These are phyloP conservation scores for Colletotrichum sp. DNA, from an alignment of 2,329 filamentous ascomycete species.

Conservation along the genomic window DNA sequence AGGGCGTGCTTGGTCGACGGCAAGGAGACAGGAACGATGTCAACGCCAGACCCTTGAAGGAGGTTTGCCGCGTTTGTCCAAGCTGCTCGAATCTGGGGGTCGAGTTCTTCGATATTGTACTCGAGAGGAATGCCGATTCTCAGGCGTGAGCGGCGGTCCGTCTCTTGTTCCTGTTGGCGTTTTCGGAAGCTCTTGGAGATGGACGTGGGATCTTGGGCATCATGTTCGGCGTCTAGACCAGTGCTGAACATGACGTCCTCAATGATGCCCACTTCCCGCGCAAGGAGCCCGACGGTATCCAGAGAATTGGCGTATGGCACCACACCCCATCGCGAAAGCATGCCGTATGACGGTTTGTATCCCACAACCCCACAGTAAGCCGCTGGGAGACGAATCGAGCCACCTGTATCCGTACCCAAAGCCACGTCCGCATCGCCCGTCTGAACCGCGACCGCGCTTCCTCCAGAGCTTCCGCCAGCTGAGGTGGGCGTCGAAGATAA, in stretches of 20 bases:
- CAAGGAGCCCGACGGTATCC: conserved; percentile 85
- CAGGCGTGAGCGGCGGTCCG: conserved; percentile 31
- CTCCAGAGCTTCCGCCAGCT: conserved; percentile 89
- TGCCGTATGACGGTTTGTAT: conserved; percentile 91
- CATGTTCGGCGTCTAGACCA: conserved; percentile 57
- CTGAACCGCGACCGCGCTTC: conserved; percentile 85
- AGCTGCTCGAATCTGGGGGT: conserved; percentile 68
- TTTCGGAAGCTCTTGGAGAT: conserved; percentile 61
- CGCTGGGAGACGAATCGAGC: conserved; percentile 85
- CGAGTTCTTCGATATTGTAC: conserved; percentile 87
- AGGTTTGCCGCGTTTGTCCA: conserved; percentile 69
- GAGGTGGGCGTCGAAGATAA: conserved; percentile 54
- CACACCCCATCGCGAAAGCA: conserved; percentile 84
- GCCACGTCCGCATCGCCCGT: conserved; percentile 64
- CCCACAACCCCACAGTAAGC: conserved; percentile 85
- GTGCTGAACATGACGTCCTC: conserved; percentile 56
- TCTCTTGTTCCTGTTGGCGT: conserved; percentile 40
- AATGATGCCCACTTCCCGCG: conserved; percentile 56
- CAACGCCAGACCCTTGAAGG: conserved; percentile 70
- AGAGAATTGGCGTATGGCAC: conserved; percentile 92
- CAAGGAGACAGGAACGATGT: conserved; percentile 77
- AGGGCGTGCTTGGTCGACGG: conserved; percentile 86
- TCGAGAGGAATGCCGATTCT: conserved; percentile 69
- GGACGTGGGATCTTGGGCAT: conserved; percentile 77
- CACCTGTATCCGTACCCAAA: conserved; percentile 92